phyloP scores from a whole-genome alignment of 768 basidiomycete genomes.

The Lentinus tigrinus region DNA sequence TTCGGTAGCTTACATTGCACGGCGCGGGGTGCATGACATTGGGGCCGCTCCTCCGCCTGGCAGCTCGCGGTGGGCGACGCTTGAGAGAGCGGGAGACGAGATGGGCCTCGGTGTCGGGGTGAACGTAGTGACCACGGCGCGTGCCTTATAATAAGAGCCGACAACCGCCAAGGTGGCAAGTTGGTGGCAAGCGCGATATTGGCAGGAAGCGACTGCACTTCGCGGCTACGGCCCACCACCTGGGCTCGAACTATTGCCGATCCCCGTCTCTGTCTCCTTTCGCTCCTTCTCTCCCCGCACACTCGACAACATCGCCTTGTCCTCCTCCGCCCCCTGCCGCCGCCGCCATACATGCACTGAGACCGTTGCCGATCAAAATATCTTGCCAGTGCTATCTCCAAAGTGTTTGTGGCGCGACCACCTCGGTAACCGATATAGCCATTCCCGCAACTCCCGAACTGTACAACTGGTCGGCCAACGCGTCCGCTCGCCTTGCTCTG shows the following conservation, averaged over 20 bases:
- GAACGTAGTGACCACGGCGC: no score
- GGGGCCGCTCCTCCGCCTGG: no score
- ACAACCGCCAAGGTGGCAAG: no score
- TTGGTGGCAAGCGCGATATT: no score
- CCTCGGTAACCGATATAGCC: slow-evolving; percentile 16
- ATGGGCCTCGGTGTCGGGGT: no score
- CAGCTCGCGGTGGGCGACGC: no score
- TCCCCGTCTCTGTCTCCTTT: not conserved
- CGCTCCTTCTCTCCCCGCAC: not conserved
- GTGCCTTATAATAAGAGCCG: no score
- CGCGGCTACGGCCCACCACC: not conserved
- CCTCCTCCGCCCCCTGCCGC: not conserved
- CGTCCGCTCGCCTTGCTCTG: not conserved
- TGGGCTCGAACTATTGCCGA: not conserved
- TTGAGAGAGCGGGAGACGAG: no score
- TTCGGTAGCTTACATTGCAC: no score
- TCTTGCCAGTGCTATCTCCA: slow-evolving; percentile 6
- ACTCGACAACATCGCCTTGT: not conserved
- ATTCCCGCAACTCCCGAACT: slow-evolving; percentile 12
- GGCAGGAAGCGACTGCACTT: not conserved
- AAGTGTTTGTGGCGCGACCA: slow-evolving; percentile 16
- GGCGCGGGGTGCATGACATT: no score
- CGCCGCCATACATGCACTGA: not conserved
- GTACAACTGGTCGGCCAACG: not conserved
- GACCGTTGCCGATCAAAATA: slow-evolving; percentile 8